These are phyloP conservation scores for Vitis vinifera DNA, from an alignment of 164 flowering plant species.

Conservation along the genomic window ASM3070453v1 NC_081812.1:22274501-22275000, in stretches of 20 bases:
- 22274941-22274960: background rate
- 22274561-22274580: background rate
- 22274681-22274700: background rate
- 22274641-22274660: background rate
- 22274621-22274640: background rate
- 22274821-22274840: too few species aligned
- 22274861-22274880: too few species aligned
- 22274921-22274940: background rate
- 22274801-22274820: too few species aligned
- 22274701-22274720: too few species aligned
- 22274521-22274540: constrained; percentile 27
- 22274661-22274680: background rate
- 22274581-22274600: background rate
- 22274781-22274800: too few species aligned
- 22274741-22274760: too few species aligned
- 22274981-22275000: background rate
- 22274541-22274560: too few species aligned
- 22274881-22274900: background rate
- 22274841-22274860: too few species aligned
- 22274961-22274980: background rate
- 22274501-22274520: constrained; percentile 32
- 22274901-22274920: background rate
- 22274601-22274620: background rate
- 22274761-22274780: too few species aligned
- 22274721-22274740: too few species aligned